phyloP scores from a whole-genome alignment of 2,329 filamentous ascomycete species.

The Acrodontium crateriforme region DNA sequence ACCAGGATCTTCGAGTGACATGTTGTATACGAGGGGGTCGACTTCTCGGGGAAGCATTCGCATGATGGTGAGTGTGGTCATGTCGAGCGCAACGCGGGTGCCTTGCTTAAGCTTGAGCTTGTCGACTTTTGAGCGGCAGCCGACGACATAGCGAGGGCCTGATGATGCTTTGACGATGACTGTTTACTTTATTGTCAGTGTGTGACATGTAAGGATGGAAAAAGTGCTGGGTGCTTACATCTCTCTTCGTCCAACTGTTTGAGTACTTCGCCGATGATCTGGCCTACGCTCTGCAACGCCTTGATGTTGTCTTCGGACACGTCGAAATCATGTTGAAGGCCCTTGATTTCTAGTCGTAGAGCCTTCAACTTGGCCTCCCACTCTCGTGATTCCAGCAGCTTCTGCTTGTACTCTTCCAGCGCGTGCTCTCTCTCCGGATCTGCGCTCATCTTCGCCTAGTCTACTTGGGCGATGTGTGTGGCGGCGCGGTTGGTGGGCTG shows the following conservation, averaged over 20 bases:
- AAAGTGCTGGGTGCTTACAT: slow-evolving; percentile 48
- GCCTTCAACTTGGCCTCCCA: slow-evolving; percentile 97
- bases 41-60: slow-evolving; percentile 98
- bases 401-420: slow-evolving; percentile 39
- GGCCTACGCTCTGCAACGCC: slow-evolving; percentile 93
- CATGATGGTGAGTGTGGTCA: slow-evolving; percentile 99
- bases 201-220: not conserved
- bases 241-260: slow-evolving; percentile 98
- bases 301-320: slow-evolving; percentile 99
- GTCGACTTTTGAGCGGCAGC: slow-evolving; percentile 96
- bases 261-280: slow-evolving; percentile 97
- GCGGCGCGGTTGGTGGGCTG: slow-evolving; percentile 2
- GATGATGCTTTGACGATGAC: slow-evolving; percentile 98
- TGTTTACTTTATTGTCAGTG: slow-evolving; percentile 25
- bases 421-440: slow-evolving; percentile 39
- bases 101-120: slow-evolving; percentile 96
- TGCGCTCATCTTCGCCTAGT: slow-evolving; percentile 10
- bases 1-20: slow-evolving; percentile 95
- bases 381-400: slow-evolving; percentile 78
- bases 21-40: slow-evolving; percentile 97
- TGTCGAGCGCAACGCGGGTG: slow-evolving; percentile 91
- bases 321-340: slow-evolving; percentile 85
- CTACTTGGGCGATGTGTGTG: too few relatives aligned
- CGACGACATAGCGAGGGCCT: slow-evolving; percentile 92
- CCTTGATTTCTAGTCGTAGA: slow-evolving; percentile 89